These are phyloP conservation scores for Alternaria solani DNA, from an alignment of 2,329 filamentous ascomycete genomes.

Conservation along the genomic window DNA sequence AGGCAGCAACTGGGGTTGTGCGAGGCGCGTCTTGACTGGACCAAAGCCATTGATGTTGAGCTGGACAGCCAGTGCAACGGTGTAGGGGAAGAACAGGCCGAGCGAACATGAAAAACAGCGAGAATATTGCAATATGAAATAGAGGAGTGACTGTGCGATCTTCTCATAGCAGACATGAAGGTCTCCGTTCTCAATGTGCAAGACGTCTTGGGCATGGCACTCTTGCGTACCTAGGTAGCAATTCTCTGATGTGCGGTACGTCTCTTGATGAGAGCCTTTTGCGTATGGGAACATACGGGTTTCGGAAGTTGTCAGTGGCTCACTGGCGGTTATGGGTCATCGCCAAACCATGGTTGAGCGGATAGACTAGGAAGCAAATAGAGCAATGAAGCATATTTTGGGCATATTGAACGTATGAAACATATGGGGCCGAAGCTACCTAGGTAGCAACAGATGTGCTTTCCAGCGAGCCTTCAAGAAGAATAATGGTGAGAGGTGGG, in stretches of 20 bases:
- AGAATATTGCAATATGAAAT: not conserved
- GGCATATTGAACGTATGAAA: no score
- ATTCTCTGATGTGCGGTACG: no score
- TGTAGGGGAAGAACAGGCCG: not conserved
- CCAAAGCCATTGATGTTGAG: conserved; percentile 1
- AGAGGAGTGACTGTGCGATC: not conserved
- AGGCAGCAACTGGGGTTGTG: not conserved
- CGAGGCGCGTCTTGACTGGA: not conserved
- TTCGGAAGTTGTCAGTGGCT: no score
- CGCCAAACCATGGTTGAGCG: no score
- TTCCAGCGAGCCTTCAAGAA: not conserved
- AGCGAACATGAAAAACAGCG: not conserved
- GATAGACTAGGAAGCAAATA: no score
- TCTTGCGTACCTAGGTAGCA: not conserved
- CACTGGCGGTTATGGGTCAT: no score
- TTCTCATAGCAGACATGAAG: not conserved
- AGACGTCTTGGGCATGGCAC: not conserved
- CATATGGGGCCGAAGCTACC: no score
- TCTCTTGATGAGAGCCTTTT: no score
- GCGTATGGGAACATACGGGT: no score
- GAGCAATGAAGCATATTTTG: no score
- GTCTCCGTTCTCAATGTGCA: not conserved
- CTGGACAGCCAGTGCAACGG: not conserved
- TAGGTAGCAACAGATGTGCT: not conserved
- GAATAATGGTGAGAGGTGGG: no score